These are phyloP conservation scores for Rhizoclosmatium sp. DNA, from an alignment of 192 early-diverging fungal species.

Conservation along the genomic window DNA sequence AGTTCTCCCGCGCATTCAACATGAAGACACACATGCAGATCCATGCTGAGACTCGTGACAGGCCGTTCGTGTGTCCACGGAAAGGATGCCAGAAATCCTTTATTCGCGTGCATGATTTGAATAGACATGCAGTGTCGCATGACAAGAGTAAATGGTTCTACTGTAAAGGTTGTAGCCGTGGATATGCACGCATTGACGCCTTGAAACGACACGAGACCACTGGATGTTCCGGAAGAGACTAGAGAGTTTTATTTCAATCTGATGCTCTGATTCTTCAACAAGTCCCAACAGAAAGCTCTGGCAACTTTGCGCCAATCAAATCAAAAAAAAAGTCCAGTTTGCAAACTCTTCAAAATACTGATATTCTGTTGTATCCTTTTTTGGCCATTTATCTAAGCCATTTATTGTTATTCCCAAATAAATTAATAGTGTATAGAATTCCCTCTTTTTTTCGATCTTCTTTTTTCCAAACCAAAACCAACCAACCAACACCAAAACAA, in stretches of 20 bases:
- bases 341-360: no score
- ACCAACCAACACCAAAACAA: background rate
- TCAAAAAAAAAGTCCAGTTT: no score
- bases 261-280: no score
- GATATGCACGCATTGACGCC: conserved; percentile 40
- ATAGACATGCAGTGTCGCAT: conserved; percentile 52
- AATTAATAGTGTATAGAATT: no score
- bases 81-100: conserved; percentile 68
- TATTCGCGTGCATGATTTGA: conserved; percentile 79
- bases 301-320: no score
- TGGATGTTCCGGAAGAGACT: background rate
- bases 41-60: conserved; percentile 64
- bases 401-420: no score
- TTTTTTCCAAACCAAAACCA: background rate
- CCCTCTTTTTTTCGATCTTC: no score
- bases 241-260: no score
- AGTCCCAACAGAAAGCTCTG: no score
- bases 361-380: no score
- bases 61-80: conserved; percentile 55
- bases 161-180: conserved; percentile 30
- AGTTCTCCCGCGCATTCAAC: conserved; percentile 72
- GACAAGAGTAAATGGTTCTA: conserved; percentile 22
- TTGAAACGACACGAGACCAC: conserved; percentile 24
- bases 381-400: no score
- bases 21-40: conserved; percentile 69